These are phyloP conservation scores for Tripterygium wilfordii DNA, from an alignment of 177 flowering plant species.

Conservation along the genomic window DNA sequence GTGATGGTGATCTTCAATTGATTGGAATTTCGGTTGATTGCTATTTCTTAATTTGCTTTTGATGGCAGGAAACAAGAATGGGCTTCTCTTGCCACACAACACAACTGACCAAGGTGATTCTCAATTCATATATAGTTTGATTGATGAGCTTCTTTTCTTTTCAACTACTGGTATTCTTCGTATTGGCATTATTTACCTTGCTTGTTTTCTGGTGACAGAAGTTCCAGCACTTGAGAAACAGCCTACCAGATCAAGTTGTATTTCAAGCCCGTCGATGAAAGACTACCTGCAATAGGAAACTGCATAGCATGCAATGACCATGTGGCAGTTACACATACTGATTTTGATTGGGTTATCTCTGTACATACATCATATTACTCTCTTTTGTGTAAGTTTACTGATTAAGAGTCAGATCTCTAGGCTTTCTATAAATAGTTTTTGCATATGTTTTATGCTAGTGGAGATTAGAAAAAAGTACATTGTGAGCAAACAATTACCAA, in stretches of 20 bases:
- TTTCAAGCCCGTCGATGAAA: conserved; percentile 88
- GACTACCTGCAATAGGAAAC: conserved; percentile 82
- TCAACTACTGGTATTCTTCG: too few relatives aligned
- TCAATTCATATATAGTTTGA: not conserved
- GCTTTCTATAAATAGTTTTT: too few relatives aligned
- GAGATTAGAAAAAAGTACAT: too few relatives aligned
- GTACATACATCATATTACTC: too few relatives aligned
- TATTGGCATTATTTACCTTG: too few relatives aligned
- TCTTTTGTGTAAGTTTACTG: too few relatives aligned
- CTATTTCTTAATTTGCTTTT: not conserved
- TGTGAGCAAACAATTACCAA: too few relatives aligned
- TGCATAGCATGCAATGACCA: conserved; percentile 93
- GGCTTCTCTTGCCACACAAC: conserved; percentile 85
- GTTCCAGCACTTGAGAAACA: conserved; percentile 84
- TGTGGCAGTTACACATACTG: conserved; percentile 90
- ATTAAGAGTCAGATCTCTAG: too few relatives aligned
- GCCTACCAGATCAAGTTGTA: conserved; percentile 82
- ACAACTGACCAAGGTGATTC: conserved; percentile 90
- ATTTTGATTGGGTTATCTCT: conserved; percentile 85
- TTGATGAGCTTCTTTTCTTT: not conserved
- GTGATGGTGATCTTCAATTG: too few relatives aligned
- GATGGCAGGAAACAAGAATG: conserved; percentile 82
- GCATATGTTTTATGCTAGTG: too few relatives aligned
- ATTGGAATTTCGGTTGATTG: not conserved
- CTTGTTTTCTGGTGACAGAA: too few relatives aligned